phyloP scores from a whole-genome alignment of 305 asterid genomes.

The Caryopteris hybrid region DNA sequence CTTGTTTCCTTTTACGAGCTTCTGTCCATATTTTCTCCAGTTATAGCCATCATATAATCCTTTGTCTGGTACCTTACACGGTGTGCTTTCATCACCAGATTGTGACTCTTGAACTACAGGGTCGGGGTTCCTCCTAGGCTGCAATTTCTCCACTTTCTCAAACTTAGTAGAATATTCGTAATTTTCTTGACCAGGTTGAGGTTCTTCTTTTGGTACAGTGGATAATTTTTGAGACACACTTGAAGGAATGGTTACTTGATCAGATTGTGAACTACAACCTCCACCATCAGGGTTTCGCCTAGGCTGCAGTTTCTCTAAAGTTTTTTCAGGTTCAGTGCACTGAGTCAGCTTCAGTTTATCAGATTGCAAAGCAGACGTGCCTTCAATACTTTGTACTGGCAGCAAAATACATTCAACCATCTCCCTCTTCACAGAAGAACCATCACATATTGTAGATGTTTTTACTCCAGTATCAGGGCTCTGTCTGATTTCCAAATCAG shows the following conservation, averaged over 20 bases:
- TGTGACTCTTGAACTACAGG: conserved; percentile 35
- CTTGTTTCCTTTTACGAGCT: conserved; percentile 80
- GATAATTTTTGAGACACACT: conserved; percentile 1
- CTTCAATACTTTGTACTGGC: not conserved
- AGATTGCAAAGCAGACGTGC: not conserved
- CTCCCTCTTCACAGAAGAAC: conserved; percentile 7
- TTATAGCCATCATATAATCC: conserved; percentile 77
- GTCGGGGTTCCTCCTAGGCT: conserved; percentile 75
- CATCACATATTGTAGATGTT: conserved; percentile 3
- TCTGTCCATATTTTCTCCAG: conserved; percentile 99
- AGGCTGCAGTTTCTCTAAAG: conserved; percentile 33
- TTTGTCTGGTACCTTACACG: conserved; percentile 43
- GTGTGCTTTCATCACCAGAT: conserved; percentile 40
- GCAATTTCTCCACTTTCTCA: conserved; percentile 78
- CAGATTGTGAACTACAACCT: conserved; percentile 23
- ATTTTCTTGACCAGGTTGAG: conserved; percentile 38
- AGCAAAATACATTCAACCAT: not conserved
- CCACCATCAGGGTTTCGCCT: conserved; percentile 34
- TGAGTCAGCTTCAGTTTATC: conserved; percentile 13
- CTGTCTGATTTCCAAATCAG: conserved; percentile 23
- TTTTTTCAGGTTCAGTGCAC: conserved; percentile 17
- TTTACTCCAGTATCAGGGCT: conserved; percentile 19
- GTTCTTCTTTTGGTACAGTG: conserved; percentile 19
- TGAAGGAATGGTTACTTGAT: conserved; percentile 2
- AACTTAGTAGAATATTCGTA: conserved; percentile 31